A percentile compares a stretch with the other conserved stretches of the same genome.
phyloP scores from a whole-genome alignment of 2,329 filamentous ascomycete species.

The Stagonosporopsis tanaceti region DNA sequence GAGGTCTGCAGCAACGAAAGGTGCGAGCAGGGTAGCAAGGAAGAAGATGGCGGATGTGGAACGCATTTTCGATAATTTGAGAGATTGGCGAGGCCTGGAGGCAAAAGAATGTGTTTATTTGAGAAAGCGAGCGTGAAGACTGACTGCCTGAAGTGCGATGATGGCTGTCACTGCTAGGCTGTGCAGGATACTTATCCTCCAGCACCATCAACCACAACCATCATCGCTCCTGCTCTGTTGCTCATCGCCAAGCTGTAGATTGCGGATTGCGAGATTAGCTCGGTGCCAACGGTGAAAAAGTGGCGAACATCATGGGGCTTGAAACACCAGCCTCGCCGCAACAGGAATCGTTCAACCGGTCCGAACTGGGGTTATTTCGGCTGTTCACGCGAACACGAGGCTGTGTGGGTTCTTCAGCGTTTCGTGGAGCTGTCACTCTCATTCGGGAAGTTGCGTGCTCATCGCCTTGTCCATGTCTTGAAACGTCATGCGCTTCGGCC shows the following conservation, averaged over 20 bases:
- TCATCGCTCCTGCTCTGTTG: neutral
- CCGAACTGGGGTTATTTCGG: conserved; percentile 20
- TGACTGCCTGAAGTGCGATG: conserved; percentile 1
- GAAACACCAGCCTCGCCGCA: conserved; percentile 18
- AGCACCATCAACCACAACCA: neutral
- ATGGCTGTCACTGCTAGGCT: conserved; percentile 1
- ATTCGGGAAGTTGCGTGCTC: neutral
- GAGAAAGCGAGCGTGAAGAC: neutral
- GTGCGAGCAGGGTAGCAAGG: conserved; percentile 19
- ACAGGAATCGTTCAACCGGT: conserved; percentile 10
- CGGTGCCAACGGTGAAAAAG: conserved; percentile 16
- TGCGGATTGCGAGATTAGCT: conserved; percentile 8
- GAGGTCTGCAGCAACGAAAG: conserved; percentile 29
- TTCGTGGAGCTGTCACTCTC: neutral
- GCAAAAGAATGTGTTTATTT: neutral
- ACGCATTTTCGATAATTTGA: conserved; percentile 28
- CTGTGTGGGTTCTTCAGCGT: neutral
- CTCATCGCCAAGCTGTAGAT: conserved; percentile 4
- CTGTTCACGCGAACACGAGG: conserved; percentile 10
- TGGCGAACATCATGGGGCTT: conserved; percentile 19
- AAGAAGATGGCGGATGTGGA: conserved; percentile 23
- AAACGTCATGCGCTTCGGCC: conserved; percentile 14
- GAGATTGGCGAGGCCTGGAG: conserved; percentile 5
- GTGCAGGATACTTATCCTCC: conserved; percentile 10
- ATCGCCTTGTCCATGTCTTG: conserved; percentile 1